phyloP scores from a whole-genome alignment of 805 yeast genomes.

The Monosporozyma solicola region DNA sequence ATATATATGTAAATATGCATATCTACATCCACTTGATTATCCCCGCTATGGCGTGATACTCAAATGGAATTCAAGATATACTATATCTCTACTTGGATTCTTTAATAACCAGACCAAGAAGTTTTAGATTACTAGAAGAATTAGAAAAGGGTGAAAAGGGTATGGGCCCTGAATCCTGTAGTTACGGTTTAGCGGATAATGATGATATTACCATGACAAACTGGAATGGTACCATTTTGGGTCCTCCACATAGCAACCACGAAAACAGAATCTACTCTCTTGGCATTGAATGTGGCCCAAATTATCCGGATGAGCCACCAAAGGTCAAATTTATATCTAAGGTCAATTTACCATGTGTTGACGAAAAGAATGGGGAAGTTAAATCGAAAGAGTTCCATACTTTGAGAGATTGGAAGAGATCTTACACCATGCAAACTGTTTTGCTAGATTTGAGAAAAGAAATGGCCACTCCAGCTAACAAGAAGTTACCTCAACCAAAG shows the following conservation, averaged over 20 bases:
- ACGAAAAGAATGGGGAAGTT: slow-evolving; percentile 48
- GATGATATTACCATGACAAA: slow-evolving; percentile 89
- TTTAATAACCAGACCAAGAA: slow-evolving; percentile 54
- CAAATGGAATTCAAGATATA: neutral
- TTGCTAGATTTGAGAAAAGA: slow-evolving; percentile 80
- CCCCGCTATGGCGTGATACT: neutral
- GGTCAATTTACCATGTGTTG: slow-evolving; percentile 90
- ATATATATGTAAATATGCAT: neutral
- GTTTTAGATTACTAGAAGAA: slow-evolving; percentile 89
- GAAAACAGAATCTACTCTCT: slow-evolving; percentile 90
- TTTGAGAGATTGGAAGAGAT: slow-evolving; percentile 76
- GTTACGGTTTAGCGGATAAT: slow-evolving; percentile 83
- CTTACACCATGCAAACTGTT: slow-evolving; percentile 90
- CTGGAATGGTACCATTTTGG: slow-evolving; percentile 97
- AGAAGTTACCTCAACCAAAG: slow-evolving; percentile 81
- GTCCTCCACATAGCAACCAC: slow-evolving; percentile 88
- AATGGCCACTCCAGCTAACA: slow-evolving; percentile 77
- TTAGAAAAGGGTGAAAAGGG: slow-evolving; percentile 98
- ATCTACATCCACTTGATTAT: neutral
- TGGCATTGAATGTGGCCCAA: slow-evolving; percentile 68
- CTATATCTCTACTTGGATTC: neutral
- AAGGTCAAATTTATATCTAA: slow-evolving; percentile 68
- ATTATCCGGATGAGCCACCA: slow-evolving; percentile 89
- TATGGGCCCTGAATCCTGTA: slow-evolving; percentile 90
- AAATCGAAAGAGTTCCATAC: slow-evolving; percentile 49